These are phyloP conservation scores for Amanita pallidorosea DNA, from an alignment of 768 basidiomycete species.

Conservation along the genomic window DNA sequence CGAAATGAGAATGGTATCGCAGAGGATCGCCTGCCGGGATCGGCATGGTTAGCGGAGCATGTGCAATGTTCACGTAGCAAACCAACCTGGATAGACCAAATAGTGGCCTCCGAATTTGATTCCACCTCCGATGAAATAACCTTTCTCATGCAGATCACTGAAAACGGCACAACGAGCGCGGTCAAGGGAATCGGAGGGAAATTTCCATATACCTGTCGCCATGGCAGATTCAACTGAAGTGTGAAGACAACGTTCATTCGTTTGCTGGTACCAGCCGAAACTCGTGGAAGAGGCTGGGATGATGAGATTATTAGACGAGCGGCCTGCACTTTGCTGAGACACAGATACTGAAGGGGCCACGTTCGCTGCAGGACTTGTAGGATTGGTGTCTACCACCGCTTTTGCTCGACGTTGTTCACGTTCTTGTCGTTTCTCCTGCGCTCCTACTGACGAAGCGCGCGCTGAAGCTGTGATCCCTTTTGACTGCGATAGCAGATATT, in stretches of 20 bases:
- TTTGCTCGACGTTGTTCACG: conserved; percentile 38
- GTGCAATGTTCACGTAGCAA: not conserved
- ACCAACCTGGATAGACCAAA: conserved; percentile 87
- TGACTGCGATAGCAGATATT: conserved; percentile 37
- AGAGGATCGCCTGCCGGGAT: conserved; percentile 72
- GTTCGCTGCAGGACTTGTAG: not conserved
- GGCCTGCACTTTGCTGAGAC: not conserved
- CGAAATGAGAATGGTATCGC: conserved; percentile 95
- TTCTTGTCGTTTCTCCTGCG: conserved; percentile 60
- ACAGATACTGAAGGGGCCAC: not conserved
- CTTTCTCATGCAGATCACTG: conserved; percentile 69
- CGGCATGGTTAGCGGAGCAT: not conserved
- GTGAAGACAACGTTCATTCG: conserved; percentile 25
- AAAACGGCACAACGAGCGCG: conserved; percentile 75
- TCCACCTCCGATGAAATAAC: conserved; percentile 81
- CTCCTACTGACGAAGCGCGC: conserved; percentile 47
- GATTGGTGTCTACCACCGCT: not conserved
- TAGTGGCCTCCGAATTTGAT: conserved; percentile 96
- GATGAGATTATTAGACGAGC: conserved; percentile 38
- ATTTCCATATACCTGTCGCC: conserved; percentile 65
- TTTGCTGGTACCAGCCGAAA: conserved; percentile 59
- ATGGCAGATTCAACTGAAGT: conserved; percentile 49
- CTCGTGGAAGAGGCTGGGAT: conserved; percentile 56
- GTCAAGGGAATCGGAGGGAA: conserved; percentile 55
- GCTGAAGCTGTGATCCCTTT: conserved; percentile 27